Evolutionary conservation across 768 basidiomycete genomes (phyloP), one percentile per base, ranked within the genome.

Genomic region (Macrolepiota dolichaula): DNA sequence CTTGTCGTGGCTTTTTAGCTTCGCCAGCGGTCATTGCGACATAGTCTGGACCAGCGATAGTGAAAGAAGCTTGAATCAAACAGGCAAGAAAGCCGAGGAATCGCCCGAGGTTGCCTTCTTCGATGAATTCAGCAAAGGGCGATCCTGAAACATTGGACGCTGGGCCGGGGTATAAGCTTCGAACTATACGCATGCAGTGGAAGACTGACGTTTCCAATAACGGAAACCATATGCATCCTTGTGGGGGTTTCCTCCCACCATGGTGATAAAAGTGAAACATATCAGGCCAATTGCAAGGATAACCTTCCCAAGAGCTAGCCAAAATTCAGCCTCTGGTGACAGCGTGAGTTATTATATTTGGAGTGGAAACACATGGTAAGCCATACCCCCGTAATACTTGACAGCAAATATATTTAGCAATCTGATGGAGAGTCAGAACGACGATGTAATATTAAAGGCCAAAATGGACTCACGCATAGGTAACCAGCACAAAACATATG

Each of bases 11-110:
- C 62, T 82, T 80, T 62, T 80, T 73, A 0, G 88, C 85, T 74
- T 95, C 92, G 2, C 86, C 89, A 24, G 89, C 91, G 2, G 88
- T 79, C 72, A 83, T 81, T 32, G 81, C 69, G 5, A 83, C 78
- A 58, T 81, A 82, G 59, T 83, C 82, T 2, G 82, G 82, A 7
- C 80, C 86, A 61, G 83, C 83, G 62, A 83, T 85, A 2, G 84
- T 85, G 70, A 83, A 86, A 1, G 82, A 77, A 4, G 85, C 85
- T 65, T 85, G 82, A 40, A 82, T 85, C 53, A 89, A 69, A 62
- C 85, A 86, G 1, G 84, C 78, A 61, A 84, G 76, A 71, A 88
- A 87, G 7, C 85, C 87, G 19, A 87, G 73, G 72, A 89, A 88
- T 22, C 76, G 79, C 13, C 86, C 87, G 15, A 80, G 69, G 3